These are phyloP conservation scores for Mycena kentingensis DNA, from an alignment of 768 basidiomycete species.

Conservation along the genomic window DNA sequence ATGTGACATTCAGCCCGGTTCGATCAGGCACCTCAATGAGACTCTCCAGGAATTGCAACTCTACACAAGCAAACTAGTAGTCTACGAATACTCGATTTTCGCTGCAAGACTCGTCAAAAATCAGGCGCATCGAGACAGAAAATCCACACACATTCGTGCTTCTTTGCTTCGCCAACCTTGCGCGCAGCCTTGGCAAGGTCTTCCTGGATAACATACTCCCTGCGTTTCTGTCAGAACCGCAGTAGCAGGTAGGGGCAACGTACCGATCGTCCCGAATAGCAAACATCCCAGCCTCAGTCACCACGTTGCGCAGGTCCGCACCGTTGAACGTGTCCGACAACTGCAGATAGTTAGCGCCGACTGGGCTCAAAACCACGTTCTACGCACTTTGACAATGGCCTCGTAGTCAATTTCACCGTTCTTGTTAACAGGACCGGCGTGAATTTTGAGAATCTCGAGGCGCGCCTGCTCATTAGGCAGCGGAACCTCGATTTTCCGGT, in stretches of 20 bases:
- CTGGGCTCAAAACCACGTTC: not conserved
- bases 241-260: conserved; percentile 23
- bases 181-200: conserved; percentile 95
- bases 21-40: conserved; percentile 2
- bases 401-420: conserved; percentile 95
- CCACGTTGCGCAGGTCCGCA: conserved; percentile 92
- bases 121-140: not conserved
- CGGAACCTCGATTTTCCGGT: conserved; percentile 97
- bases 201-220: conserved; percentile 91
- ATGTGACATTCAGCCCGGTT: conserved; percentile 4
- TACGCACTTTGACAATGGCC: conserved; percentile 87
- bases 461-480: conserved; percentile 97
- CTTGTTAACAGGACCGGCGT: conserved; percentile 93
- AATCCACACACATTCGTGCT: conserved; percentile 84
- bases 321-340: conserved; percentile 94
- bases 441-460: conserved; percentile 96
- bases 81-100: conserved; percentile 53
- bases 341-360: conserved; percentile 34
- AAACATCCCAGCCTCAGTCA: conserved; percentile 97
- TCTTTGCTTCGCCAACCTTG: conserved; percentile 95
- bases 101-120: conserved; percentile 33
- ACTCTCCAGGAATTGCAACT: not conserved
- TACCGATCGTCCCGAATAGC: conserved; percentile 95
- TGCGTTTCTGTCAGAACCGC: conserved; percentile 28
- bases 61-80: conserved; percentile 1